Evolutionary conservation across 805 yeast genomes (phyloP), one percentile per base, ranked within the genome.

Genomic region (Scheffersomyces spartinae): DNA sequence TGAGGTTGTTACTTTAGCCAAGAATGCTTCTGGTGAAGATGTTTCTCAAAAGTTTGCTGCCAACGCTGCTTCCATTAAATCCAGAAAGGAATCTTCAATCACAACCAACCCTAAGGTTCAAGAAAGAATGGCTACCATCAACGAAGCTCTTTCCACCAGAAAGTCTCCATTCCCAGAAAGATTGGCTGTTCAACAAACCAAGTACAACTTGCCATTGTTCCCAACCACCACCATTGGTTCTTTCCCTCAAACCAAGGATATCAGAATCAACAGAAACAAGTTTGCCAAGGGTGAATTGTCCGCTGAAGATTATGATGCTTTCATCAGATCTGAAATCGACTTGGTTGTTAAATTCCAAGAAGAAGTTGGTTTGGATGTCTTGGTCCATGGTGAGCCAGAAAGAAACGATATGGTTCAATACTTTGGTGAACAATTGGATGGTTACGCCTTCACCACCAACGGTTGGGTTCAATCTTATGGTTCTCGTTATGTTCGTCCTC

Each of bases 391-490:
- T 72, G 99, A 91, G 73, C 98, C 99, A 64, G 98, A 91, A 77
- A 82, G 99, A 77, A 91, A 91, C 71, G 99, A 91, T 71, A 91
- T 91, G 99, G 98, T 91, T 52, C 98, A 91, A 74, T 91, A 88
- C 79, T 91, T 91, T 44, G 99, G 98, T 73, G 98, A 91, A 72
- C 85, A 84, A 72, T 72, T 91, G 60, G 80, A 82, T 56, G 99
- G 99, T 65, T 91, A 81, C 61, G 95, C 94, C 46, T 91, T 91
- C 77, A 91, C 98, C 65, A 70, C 81, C 47, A 84, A 84, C 74
- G 99, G 99, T 66, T 91, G 99, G 99, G 99, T 91, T 51, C 99
- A 91, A 74, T 91, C 98, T 44, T 91, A 88, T 64, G 99, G 99
- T 74, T 86, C 98, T 43, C 83, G 99, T 73, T 91, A 91, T 68